Evolutionary conservation across 2,329 filamentous ascomycete species (phyloP).

Genomic region (Pseudogymnoascus sp.): DNA sequence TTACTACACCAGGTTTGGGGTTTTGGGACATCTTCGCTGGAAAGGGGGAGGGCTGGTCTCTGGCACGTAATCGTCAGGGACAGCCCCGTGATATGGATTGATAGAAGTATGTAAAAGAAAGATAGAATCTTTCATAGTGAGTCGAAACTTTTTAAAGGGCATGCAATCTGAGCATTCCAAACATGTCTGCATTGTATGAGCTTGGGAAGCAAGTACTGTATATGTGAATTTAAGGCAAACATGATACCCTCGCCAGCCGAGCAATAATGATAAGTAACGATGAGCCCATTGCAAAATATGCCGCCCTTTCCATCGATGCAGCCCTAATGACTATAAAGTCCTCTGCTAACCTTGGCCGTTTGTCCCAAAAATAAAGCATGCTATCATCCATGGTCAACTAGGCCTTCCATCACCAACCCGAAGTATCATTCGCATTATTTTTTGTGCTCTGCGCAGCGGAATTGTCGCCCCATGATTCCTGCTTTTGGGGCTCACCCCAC

Average conservation of each 20-base stretch:
- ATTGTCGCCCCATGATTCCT: constrained; percentile 9
- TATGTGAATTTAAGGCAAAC: background rate
- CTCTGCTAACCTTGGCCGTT: background rate
- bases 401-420: background rate
- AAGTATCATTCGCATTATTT: background rate
- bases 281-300: background rate
- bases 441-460: constrained; percentile 8
- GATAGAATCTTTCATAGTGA: background rate
- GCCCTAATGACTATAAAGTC: background rate
- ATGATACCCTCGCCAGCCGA: background rate
- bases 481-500: constrained; percentile 12
- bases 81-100: background rate
- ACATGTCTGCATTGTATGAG: background rate
- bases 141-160: background rate
- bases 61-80: background rate
- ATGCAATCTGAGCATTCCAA: background rate
- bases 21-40: background rate
- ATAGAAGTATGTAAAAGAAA: constrained; percentile 9
- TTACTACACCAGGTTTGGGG: background rate
- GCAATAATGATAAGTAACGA: background rate
- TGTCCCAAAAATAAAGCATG: background rate
- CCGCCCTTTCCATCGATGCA: background rate
- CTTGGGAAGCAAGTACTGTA: background rate
- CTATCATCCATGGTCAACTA: background rate
- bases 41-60: background rate